phyloP scores from a whole-genome alignment of 75 land plant species.

The Picea sitchensis region DNA sequence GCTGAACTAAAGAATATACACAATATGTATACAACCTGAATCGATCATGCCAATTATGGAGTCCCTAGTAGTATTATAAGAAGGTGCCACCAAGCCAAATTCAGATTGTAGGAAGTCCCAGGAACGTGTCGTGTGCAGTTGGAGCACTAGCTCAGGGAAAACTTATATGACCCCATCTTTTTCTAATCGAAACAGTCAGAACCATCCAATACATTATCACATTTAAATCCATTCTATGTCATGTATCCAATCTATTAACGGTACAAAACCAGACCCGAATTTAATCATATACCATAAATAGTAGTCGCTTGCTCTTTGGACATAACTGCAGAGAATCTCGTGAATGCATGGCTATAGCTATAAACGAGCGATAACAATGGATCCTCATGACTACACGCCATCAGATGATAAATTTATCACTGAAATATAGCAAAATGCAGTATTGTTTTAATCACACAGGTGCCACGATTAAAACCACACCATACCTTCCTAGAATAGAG shows the following conservation, averaged over 20 bases:
- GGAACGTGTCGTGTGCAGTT: conserved; percentile 82
- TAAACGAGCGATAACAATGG: conserved; percentile 46
- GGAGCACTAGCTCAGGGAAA: conserved; percentile 16
- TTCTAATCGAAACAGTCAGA: conserved; percentile 6
- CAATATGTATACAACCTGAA: conserved; percentile 29
- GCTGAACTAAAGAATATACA: no score
- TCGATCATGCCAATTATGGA: conserved; percentile 70
- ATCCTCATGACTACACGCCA: conserved; percentile 38
- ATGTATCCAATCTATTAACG: no score
- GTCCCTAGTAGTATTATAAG: conserved; percentile 16
- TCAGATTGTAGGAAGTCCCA: conserved; percentile 73
- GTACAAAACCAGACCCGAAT: neutral
- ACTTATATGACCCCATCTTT: conserved; percentile 70
- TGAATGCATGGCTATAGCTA: conserved; percentile 65
- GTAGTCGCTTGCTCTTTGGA: conserved; percentile 41
- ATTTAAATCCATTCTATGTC: no score
- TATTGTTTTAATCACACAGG: neutral
- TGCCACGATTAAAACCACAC: neutral
- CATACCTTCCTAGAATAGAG: conserved; percentile 60
- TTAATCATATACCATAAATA: conserved; percentile 34
- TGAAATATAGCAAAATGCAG: no score
- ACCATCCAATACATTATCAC: neutral
- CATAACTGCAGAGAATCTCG: conserved; percentile 80
- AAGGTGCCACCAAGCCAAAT: conserved; percentile 4
- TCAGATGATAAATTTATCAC: neutral